Base-by-base conservation (phyloP, 805 yeast genomes). In the Ogataea naganishii region DNA sequence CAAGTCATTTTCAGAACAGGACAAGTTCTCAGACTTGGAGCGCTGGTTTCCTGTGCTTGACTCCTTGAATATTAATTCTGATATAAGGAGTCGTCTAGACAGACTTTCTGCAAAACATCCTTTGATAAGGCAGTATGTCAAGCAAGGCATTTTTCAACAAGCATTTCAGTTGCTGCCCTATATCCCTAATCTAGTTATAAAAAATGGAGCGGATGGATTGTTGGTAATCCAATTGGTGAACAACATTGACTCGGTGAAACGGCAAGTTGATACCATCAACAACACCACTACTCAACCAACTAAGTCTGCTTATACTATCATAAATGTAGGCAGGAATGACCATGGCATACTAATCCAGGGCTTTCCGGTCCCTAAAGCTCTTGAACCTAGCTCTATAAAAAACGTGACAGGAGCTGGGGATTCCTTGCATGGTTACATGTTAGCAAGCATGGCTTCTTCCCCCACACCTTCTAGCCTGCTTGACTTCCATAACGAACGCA, bases 381-480 rank as follows among this genome's bases (percentile, higher is more conserved):
- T 69, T 0, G 56, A 52, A 35, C 55, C 52, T 24, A 47, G 59
- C 3, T 46, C 51, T 0, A 64, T 80, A 9, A 55, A 53, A 18
- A 82, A 77, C 40, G 94, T 81, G 19, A 83, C 89, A 7, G 96
- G 95, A 3, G 94, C 94, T 1, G 96, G 95, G 8, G 95, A 85
- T 51, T 66, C 92, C 0, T 61, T 85, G 24, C 66, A 75, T 18
- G 95, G 95, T 0, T 72, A 66, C 17, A 38, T 85, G 14, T 49
- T 72, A 9, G 57, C 76, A n/a, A n/a, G n/a, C n/a, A n/a, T n/a
- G n/a, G n/a, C n/a, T n/a, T n/a, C n/a, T n/a, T n/a, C n/a, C n/a
- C n/a, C n/a, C n/a, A n/a, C n/a, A n/a, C n/a, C n/a, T n/a, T n/a
- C n/a, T n/a, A n/a, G n/a, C n/a, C 29, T 34, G 23, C 33, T 20